Conservation (phyloP, 1,284 basidiomycete genomes). For the Tilletia caries region DNA sequence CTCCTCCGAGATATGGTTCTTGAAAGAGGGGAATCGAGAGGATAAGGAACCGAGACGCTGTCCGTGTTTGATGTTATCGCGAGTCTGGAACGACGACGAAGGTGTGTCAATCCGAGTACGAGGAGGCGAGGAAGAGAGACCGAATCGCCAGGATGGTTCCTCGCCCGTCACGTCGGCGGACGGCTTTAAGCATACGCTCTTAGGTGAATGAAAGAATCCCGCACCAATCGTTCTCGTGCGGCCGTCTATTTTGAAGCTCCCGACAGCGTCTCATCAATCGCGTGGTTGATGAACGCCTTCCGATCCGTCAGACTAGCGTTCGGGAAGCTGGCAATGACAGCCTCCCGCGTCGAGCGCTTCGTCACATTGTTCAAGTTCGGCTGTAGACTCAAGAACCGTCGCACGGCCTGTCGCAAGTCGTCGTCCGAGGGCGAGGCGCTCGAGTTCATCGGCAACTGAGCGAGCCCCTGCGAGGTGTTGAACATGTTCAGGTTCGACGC, state of each 20-base stretch:
- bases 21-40: too few relatives aligned
- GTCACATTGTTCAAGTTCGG: conserved; percentile 49
- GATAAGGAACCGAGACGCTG: too few relatives aligned
- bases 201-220: too few relatives aligned
- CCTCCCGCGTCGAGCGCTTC: conserved; percentile 48
- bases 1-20: too few relatives aligned
- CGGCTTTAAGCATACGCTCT: too few relatives aligned
- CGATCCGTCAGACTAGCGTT: conserved; percentile 37
- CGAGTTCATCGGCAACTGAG: conserved; percentile 26
- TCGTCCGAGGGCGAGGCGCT: conserved; percentile 33
- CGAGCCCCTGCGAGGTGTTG: neutral
- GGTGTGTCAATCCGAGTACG: too few relatives aligned
- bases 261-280: conserved; percentile 46
- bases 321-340: conserved; percentile 43
- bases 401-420: conserved; percentile 41
- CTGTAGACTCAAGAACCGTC: conserved; percentile 45
- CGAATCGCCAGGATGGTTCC: too few relatives aligned
- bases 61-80: too few relatives aligned
- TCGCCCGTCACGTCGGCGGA: too few relatives aligned
- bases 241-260: neutral
- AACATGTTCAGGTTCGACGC: conserved; percentile 1
- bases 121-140: too few relatives aligned
- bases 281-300: conserved; percentile 46
- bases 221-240: too few relatives aligned
- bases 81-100: too few relatives aligned